phyloP scores from a whole-genome alignment of 2,329 filamentous ascomycete species.

The Colletotrichum shisoi region DNA sequence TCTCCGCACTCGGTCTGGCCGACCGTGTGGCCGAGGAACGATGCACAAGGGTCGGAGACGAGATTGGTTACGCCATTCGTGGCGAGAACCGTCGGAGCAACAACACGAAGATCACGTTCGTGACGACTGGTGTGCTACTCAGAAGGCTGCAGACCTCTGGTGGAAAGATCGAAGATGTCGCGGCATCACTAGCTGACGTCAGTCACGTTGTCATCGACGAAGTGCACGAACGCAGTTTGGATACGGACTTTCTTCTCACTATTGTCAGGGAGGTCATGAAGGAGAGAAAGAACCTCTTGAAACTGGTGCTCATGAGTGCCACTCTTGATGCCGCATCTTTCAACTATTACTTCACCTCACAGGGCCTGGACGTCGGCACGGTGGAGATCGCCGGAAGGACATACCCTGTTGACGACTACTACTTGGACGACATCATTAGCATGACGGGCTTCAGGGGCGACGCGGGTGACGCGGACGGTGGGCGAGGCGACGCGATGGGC shows the following conservation, averaged over 20 bases:
- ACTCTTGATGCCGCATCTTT: slow-evolving; percentile 91
- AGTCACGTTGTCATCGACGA: slow-evolving; percentile 97
- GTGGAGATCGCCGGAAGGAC: slow-evolving; percentile 91
- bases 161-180: slow-evolving; percentile 78
- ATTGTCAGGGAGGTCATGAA: slow-evolving; percentile 83
- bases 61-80: slow-evolving; percentile 90
- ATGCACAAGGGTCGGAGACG: slow-evolving; percentile 80
- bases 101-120: slow-evolving; percentile 89
- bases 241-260: slow-evolving; percentile 92
- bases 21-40: slow-evolving; percentile 94
- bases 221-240: slow-evolving; percentile 92
- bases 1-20: slow-evolving; percentile 91
- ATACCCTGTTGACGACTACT: slow-evolving; percentile 87
- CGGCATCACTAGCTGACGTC: slow-evolving; percentile 83
- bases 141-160: slow-evolving; percentile 90
- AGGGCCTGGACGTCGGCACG: slow-evolving; percentile 72
- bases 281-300: slow-evolving; percentile 78
- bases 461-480: slow-evolving; percentile 58
- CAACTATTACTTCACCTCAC: slow-evolving; percentile 78
- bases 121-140: slow-evolving; percentile 92
- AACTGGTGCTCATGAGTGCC: slow-evolving; percentile 94
- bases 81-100: slow-evolving; percentile 81
- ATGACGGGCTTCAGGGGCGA: slow-evolving; percentile 73
- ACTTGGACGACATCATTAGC: slow-evolving; percentile 85
- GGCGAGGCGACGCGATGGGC: slow-evolving; percentile 65